Conservation (phyloP, 2,329 filamentous ascomycete genomes). For the Periconia sp. region DNA sequence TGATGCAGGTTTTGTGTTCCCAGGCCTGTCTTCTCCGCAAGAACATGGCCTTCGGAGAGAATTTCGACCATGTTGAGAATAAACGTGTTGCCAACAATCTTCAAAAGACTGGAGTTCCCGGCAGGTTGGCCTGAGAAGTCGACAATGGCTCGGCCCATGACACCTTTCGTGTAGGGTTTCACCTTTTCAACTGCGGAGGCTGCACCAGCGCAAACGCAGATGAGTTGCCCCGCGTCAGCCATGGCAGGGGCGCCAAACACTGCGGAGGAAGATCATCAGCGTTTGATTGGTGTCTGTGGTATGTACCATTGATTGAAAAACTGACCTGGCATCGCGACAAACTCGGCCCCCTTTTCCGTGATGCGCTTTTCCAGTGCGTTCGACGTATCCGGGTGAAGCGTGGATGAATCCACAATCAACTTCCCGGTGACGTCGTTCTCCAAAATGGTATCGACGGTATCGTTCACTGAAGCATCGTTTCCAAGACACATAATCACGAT, state of each 20-base stretch:
- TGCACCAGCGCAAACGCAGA: conserved; percentile 73
- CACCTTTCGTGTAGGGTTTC: conserved; percentile 70
- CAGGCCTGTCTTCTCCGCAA: conserved; percentile 79
- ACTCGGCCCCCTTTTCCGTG: conserved; percentile 64
- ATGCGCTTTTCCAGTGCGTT: conserved; percentile 64
- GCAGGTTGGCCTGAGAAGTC: conserved; percentile 71
- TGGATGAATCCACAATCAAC: conserved; percentile 84
- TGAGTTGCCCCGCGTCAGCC: conserved; percentile 69
- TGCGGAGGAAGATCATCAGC: conserved; percentile 32
- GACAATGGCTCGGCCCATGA: conserved; percentile 69
- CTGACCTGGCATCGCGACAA: conserved; percentile 68
- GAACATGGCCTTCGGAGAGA: conserved; percentile 73
- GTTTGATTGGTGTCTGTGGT: not conserved
- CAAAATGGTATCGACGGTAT: conserved; percentile 62
- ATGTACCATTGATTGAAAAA: conserved; percentile 2
- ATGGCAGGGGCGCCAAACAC: conserved; percentile 73
- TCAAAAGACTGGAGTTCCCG: conserved; percentile 69
- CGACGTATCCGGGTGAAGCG: conserved; percentile 81
- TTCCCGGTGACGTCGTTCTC: conserved; percentile 65
- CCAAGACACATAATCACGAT: conserved; percentile 82
- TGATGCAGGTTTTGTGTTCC: conserved; percentile 69
- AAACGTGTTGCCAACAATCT: conserved; percentile 86
- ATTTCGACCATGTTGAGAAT: conserved; percentile 80
- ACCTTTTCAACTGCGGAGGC: conserved; percentile 62
- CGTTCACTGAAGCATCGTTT: conserved; percentile 72